Evolutionary conservation across 345 rosid genomes (phyloP).

Genomic region (Leavenworthia alabamica): DNA sequence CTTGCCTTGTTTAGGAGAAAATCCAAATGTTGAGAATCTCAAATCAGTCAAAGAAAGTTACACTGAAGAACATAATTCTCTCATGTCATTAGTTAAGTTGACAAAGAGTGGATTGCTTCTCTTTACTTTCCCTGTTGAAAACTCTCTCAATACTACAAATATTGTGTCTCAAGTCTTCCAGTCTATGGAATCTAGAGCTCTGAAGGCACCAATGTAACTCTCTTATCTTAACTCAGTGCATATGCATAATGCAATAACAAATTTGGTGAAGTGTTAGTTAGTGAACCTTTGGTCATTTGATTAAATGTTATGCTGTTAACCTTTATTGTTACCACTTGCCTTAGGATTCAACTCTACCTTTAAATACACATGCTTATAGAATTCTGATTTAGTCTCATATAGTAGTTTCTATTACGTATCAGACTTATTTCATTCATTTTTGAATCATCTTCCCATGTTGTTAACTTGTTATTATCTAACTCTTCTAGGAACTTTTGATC

Average conservation of each 20-base stretch:
- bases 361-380: background rate
- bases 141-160: conserved; percentile 34
- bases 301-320: background rate
- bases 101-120: conserved; percentile 80
- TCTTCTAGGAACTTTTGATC: background rate
- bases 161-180: conserved; percentile 48
- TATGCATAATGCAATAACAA: background rate
- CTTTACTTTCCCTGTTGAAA: conserved; percentile 45
- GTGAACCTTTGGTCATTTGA: conserved; percentile 1
- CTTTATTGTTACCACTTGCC: background rate
- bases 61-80: conserved; percentile 28
- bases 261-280: background rate
- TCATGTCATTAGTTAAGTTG: conserved; percentile 81
- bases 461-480: background rate
- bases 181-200: conserved; percentile 49
- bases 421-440: background rate
- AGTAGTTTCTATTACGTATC: conserved; percentile 1
- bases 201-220: conserved; percentile 64
- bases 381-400: background rate
- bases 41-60: conserved; percentile 26
- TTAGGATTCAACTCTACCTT: background rate
- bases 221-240: background rate
- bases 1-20: conserved; percentile 27
- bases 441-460: background rate
- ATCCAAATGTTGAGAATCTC: conserved; percentile 17